A percentile compares a stretch with the other conserved stretches of the same genome.
Conservation (phyloP, 768 basidiomycete species). For the Tricholoma saponaceum region DNA sequence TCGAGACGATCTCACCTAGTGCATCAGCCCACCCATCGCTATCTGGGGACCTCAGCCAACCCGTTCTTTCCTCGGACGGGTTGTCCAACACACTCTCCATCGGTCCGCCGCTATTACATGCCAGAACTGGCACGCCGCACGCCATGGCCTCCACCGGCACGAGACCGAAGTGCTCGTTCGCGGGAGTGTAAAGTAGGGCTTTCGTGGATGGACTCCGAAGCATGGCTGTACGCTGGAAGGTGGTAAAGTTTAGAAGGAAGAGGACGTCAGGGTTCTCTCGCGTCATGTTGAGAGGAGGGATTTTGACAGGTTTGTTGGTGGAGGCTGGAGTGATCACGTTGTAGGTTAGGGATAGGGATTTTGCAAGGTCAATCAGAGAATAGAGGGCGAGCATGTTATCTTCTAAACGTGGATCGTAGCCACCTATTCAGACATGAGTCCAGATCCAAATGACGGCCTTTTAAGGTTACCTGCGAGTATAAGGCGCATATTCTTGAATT, state of each 20-base stretch:
- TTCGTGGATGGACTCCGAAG: conserved; percentile 62
- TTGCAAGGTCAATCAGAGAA: conserved; percentile 55
- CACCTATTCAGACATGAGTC: conserved; percentile 45
- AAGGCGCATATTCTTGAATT: conserved; percentile 49
- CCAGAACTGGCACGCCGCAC: conserved; percentile 86
- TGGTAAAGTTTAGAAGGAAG: conserved; percentile 91
- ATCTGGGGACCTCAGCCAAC: conserved; percentile 68
- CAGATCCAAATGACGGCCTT: not conserved
- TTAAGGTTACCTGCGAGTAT: conserved; percentile 65
- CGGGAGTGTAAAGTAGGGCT: conserved; percentile 87
- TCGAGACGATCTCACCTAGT: conserved; percentile 51
- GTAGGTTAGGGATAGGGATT: conserved; percentile 52
- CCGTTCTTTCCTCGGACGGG: conserved; percentile 51
- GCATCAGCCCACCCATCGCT: conserved; percentile 67
- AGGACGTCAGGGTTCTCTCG: conserved; percentile 55
- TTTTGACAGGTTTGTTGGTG: conserved; percentile 28
- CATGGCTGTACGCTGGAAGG: conserved; percentile 76
- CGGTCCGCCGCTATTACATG: conserved; percentile 85
- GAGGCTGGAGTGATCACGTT: conserved; percentile 47
- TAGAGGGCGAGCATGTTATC: conserved; percentile 78
- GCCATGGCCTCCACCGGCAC: conserved; percentile 94
- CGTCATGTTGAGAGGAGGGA: conserved; percentile 38
- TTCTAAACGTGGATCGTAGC: conserved; percentile 82
- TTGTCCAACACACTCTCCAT: conserved; percentile 69
- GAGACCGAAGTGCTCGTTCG: conserved; percentile 97